Conservation (phyloP, 1,284 basidiomycete species). For the Ganoderma lucidum region DNA sequence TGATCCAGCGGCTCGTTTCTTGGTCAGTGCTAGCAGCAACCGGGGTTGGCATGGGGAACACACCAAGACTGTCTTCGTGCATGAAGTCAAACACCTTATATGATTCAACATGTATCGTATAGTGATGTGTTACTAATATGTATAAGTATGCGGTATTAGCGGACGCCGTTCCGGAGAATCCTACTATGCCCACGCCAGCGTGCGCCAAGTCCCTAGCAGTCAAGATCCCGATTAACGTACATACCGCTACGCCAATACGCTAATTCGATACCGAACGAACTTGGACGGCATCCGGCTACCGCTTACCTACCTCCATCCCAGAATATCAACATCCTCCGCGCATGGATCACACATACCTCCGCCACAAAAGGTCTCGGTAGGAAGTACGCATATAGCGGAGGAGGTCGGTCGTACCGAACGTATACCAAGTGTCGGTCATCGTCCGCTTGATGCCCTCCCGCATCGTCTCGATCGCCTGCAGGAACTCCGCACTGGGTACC, state of each 20-base stretch:
- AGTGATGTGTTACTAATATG: background rate
- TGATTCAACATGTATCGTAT: slow-evolving; percentile 28
- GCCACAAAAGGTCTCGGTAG: slow-evolving; percentile 22
- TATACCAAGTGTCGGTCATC: slow-evolving; percentile 26
- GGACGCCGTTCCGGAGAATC: background rate
- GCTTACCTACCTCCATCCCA: background rate
- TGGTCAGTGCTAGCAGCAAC: slow-evolving; percentile 93
- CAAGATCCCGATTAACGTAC: background rate
- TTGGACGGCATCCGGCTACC: background rate
- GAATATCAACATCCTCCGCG: background rate
- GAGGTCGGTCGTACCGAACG: slow-evolving; percentile 24
- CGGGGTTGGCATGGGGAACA: slow-evolving; percentile 95
- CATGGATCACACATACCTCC: slow-evolving; percentile 12
- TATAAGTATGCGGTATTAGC: background rate
- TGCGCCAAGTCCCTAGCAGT: background rate
- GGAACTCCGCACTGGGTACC: slow-evolving; percentile 23
- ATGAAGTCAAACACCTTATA: slow-evolving; percentile 77
- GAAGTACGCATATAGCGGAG: slow-evolving; percentile 15
- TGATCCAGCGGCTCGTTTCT: slow-evolving; percentile 85
- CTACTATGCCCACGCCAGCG: slow-evolving; percentile 1
- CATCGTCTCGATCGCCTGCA: slow-evolving; percentile 18
- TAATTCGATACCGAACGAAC: background rate
- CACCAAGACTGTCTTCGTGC: slow-evolving; percentile 88
- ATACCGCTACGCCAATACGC: background rate
- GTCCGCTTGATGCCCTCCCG: slow-evolving; percentile 20